phyloP scores from a whole-genome alignment of 805 yeast species.

The Zygosaccharomyces rouxii region DNA sequence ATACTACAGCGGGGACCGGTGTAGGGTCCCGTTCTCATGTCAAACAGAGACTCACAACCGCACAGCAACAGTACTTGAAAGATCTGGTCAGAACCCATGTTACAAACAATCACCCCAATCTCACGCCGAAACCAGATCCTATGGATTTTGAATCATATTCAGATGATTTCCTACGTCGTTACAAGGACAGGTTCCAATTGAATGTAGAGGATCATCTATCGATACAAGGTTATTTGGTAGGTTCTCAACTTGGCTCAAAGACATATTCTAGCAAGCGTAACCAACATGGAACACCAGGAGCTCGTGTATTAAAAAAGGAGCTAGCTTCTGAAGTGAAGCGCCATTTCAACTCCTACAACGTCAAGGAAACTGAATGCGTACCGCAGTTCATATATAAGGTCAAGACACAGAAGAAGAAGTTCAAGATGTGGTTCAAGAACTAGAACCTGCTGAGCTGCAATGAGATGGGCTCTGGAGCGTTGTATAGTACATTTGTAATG shows the following conservation, averaged over 20 bases:
- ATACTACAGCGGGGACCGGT: conserved; percentile 29
- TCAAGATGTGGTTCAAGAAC: conserved; percentile 37
- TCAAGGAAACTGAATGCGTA: conserved; percentile 79
- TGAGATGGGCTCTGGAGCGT: not conserved
- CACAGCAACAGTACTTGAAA: conserved; percentile 62
- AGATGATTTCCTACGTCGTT: conserved; percentile 60
- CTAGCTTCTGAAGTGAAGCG: conserved; percentile 57
- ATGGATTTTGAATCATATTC: conserved; percentile 67
- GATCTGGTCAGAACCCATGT: conserved; percentile 64
- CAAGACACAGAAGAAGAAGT: conserved; percentile 56
- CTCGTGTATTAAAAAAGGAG: conserved; percentile 53
- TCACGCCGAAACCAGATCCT: conserved; percentile 48
- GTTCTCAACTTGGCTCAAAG: conserved; percentile 68
- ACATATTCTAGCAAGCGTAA: conserved; percentile 41
- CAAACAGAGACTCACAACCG: conserved; percentile 47
- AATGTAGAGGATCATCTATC: conserved; percentile 58
- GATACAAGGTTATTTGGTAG: conserved; percentile 63
- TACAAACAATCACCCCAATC: conserved; percentile 68
- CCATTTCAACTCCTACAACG: conserved; percentile 58
- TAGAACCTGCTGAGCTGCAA: not conserved
- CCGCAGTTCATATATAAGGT: conserved; percentile 87
- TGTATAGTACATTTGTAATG: not conserved
- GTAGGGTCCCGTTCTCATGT: conserved; percentile 49
- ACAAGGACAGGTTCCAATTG: conserved; percentile 57
- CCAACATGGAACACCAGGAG: conserved; percentile 22